Base-by-base conservation (phyloP, 352 stramenopile genomes). In the Globisporangium yorkense region DNA sequence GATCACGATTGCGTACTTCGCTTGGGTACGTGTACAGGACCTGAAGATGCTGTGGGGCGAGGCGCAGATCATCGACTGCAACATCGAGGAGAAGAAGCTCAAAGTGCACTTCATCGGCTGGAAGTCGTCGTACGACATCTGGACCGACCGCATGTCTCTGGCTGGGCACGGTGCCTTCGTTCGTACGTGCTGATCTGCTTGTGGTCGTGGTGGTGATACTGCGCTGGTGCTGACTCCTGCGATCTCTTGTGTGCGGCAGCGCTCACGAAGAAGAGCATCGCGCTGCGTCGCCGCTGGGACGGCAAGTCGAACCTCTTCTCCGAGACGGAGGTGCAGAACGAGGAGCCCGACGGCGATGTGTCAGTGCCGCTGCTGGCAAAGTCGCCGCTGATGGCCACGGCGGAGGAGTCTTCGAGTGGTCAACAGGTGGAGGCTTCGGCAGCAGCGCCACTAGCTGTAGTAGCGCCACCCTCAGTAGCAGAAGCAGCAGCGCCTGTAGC, bases 21-120 rank as follows among this genome's bases (percentile, higher is more conserved):
- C 24, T 24, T 20, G 51, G 24, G 24, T 27, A 15, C n/a, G 8
- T n/a, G 24, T 41, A 37, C 31, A 84, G 74, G 82, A 92, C 61
- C 78, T 71, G 61, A 87, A 89, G 49, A 84, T 83, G 67, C 47
- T 84, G 18, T 92, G 82, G 82, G 75, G 65, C 8, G 74, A 88
- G 56, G 82, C 78, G 43, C 71, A 74, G 54, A 92, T 92, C 58
- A 74, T 89, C 46, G 71, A 70, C 33, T 88, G 79, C 58, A 77
- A 90, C 53, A 37, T 75, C 5, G 65, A 49, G 15, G 77, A 77
- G 51, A 66, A 86, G 52, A 83, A 83, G 54, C 75, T 92, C 57
- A 76, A 77, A 53, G 79, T 92, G 53, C 77, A 84, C 44, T 92
- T 92, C 51, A 70, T 87, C 31, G 80, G 82, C 27, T 92, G 74